Base-by-base conservation (phyloP, 768 basidiomycete species). In the Amanita muscaria region DNA sequence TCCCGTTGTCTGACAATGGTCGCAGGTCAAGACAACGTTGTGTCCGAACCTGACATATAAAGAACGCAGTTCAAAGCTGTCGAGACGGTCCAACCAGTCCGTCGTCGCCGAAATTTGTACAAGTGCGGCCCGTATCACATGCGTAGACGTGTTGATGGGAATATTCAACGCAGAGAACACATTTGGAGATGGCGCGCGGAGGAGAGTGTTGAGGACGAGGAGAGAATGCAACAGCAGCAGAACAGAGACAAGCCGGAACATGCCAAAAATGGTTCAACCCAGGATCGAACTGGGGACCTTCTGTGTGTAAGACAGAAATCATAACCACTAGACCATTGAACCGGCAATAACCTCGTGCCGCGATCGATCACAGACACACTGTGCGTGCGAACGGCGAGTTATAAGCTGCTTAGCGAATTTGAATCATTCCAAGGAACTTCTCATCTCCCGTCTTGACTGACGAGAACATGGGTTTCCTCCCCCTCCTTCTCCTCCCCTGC, bases 31-130 rank as follows among this genome's bases (percentile, higher is more conserved):
- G 12, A 88, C 59, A 4, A 76, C 73, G 21, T 69, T 59, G 59
- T 88, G 85, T 18, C 85, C 85, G 48, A 85, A 83, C 46, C 85
- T 84, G 50, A 54, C 67, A 53, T 84, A 88, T 35, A 73, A 55
- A 1, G 67, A 61, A 44, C 85, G 72, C 48, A 70, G 61, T 29
- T 82, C 83, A 52, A 74, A 72, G 15, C 73, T 70, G 23, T 68
- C 67, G 9, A 88, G 64, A 37, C 74, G 68, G 44, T 63, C 72
- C 42, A 87, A 59, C 29, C 87, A 63, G 23, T n/a, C n/a, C n/a
- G n/a, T n/a, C n/a, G n/a, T n/a, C n/a, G n/a, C n/a, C n/a, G n/a
- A n/a, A n/a, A n/a, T n/a, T n/a, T 41, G 49, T 42, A 60, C 62
- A 3, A 70, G 51, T 29, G 86, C 56, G 5, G 64, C 60, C 12